Evolutionary conservation across 2,329 filamentous ascomycete species (phyloP), one percentile per base, ranked within the genome.

Genomic region (Pseudogymnoascus sp.): DNA sequence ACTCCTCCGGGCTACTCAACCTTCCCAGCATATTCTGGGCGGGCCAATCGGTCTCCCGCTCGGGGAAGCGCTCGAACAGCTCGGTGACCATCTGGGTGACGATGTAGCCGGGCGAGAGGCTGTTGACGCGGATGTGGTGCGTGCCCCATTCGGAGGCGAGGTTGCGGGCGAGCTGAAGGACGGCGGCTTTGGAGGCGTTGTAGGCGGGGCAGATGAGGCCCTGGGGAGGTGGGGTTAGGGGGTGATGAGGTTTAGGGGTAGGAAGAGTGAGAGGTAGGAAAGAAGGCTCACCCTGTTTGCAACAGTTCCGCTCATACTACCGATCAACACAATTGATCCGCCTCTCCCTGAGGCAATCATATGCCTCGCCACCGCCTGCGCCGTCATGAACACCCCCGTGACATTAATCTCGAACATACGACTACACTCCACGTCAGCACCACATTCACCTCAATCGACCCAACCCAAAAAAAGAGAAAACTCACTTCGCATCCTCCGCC

Each of bases 391-490:
- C 21, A 83, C 84, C 19, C 88, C 89, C 19, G 82, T 89, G 73
- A 90, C 79, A 76, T 92, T 90, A 68, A 89, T 84, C 70, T 86
- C 79, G 71, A 92, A 80, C 75, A 92, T 87, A 75, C 85, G 45
- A 16, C 45, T 54, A 31, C 23, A 6, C n/a, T n/a, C n/a, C n/a
- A n/a, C n/a, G n/a, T 54, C 81, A 69, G 84, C 79, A 77, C 28
- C 69, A 65, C 1, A 66, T 54, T 16, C 14, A n/a, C 13, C 11
- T 4, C 6, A 62, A 21, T 21, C 6, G 28, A 28, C 31, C 10
- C 31, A n/a, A n/a, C 31, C 31, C 31, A 34, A 19, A 43, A 11
- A 19, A 16, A 14, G 1, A n/a, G n/a, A 25, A n/a, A 5, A 54
- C 45, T 54, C 45, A 43, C 39, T 61, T 62, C 21, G 74, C 72